Evolutionary conservation across 73 alveolate genomes (phyloP).

Genomic region (Tetrahymena borealis): DNA sequence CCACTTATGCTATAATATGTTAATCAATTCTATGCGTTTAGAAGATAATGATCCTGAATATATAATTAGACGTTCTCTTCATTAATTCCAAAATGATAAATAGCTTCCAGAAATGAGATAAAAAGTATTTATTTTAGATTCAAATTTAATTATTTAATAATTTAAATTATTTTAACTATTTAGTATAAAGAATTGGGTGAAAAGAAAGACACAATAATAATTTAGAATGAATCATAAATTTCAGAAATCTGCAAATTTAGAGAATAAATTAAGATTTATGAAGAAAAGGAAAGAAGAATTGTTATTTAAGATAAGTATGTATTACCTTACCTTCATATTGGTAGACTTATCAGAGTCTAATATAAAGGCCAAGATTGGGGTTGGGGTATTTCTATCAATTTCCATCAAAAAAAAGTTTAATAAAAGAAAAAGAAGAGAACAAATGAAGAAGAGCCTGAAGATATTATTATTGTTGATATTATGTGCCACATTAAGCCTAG

Average conservation of each 20-base stretch:
- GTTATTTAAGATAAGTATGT: constrained; percentile 71
- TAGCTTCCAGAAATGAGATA: constrained; percentile 75
- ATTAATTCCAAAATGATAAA: constrained; percentile 95
- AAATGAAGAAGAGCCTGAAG: constrained; percentile 43
- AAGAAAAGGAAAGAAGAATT: constrained; percentile 61
- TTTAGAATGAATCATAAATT: constrained; percentile 77
- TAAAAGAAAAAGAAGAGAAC: constrained; percentile 38
- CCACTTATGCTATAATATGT: constrained; percentile 95
- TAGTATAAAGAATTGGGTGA: constrained; percentile 39
- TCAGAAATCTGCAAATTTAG: constrained; percentile 58
- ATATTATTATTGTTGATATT: constrained; percentile 44
- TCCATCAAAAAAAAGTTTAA: constrained; percentile 54
- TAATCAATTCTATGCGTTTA: constrained; percentile 89
- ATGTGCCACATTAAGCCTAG: constrained; percentile 44
- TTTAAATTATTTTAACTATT: background rate
- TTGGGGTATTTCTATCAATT: constrained; percentile 78
- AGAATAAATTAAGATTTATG: constrained; percentile 35
- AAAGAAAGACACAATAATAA: constrained; percentile 43
- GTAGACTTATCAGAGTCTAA: constrained; percentile 79
- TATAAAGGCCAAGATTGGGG: constrained; percentile 76
- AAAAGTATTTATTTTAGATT: constrained; percentile 14
- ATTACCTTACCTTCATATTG: constrained; percentile 78
- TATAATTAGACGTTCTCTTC: constrained; percentile 90
- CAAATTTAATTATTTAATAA: background rate
- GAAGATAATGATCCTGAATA: constrained; percentile 95